These are phyloP conservation scores for Pseudohalonectria lignicola DNA, from an alignment of 2,329 filamentous ascomycete genomes.

Conservation along the genomic window DNA sequence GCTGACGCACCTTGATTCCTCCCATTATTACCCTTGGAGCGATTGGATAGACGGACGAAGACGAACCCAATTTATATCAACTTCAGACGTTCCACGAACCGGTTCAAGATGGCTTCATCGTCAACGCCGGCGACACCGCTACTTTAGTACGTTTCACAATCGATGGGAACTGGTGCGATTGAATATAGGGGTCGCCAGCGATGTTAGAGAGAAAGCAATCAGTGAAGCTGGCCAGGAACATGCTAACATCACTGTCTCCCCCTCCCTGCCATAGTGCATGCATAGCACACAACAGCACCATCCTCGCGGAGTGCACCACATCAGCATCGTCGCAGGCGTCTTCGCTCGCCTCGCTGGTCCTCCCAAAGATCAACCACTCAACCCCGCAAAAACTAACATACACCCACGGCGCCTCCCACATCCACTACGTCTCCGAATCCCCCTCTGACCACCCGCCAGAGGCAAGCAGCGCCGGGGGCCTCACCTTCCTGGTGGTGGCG, in stretches of 20 bases:
- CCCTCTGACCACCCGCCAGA: slow-evolving; percentile 48
- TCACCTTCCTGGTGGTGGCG: slow-evolving; percentile 87
- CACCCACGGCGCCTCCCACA: slow-evolving; percentile 82
- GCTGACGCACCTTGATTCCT: too few species aligned
- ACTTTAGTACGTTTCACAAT: slow-evolving; percentile 66
- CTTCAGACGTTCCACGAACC: too few species aligned
- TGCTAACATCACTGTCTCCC: background rate
- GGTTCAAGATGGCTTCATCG: slow-evolving; percentile 57
- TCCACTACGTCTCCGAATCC: slow-evolving; percentile 88
- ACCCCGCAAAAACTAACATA: slow-evolving; percentile 83
- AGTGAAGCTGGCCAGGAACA: background rate
- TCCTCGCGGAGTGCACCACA: slow-evolving; percentile 85
- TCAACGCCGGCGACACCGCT: slow-evolving; percentile 57
- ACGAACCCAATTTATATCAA: too few species aligned
- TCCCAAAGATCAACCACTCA: slow-evolving; percentile 83
- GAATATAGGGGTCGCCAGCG: too few species aligned
- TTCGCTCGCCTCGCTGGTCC: slow-evolving; percentile 82
- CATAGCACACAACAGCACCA: slow-evolving; percentile 87
- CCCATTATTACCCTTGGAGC: too few species aligned
- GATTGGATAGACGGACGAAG: too few species aligned
- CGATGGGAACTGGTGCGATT: too few species aligned
- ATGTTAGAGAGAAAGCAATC: background rate
- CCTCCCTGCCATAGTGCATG: slow-evolving; percentile 53
- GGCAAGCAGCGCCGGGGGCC: slow-evolving; percentile 57
- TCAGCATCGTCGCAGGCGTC: slow-evolving; percentile 73